Evolutionary conservation across 163 green algal species (phyloP).

Genomic region (Coccomyxa subellipsoidea): DNA sequence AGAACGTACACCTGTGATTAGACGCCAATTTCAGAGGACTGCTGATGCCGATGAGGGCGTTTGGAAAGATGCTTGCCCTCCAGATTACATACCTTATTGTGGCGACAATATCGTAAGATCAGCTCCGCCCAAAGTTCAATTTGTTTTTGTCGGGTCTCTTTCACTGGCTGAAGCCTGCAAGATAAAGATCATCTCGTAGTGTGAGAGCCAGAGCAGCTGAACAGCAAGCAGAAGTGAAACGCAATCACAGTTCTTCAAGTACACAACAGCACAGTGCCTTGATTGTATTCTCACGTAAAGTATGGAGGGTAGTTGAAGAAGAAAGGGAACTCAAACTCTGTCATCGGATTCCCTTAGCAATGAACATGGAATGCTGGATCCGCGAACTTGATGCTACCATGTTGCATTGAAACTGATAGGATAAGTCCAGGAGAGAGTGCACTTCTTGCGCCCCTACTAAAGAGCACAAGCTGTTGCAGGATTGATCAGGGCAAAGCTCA

Average conservation of each 20-base stretch:
- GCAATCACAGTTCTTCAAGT: too few relatives aligned
- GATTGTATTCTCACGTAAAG: constrained; percentile 47
- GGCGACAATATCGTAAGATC: constrained; percentile 70
- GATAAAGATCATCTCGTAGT: not conserved
- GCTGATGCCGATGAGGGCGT: too few relatives aligned
- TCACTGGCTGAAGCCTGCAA: constrained; percentile 76
- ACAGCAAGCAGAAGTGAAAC: not conserved
- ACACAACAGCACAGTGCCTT: too few relatives aligned
- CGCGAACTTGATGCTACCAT: not conserved
- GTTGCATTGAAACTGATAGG: not conserved
- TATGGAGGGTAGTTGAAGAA: constrained; percentile 63
- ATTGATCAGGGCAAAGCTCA: too few relatives aligned
- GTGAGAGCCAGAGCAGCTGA: not conserved
- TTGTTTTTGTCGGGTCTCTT: constrained; percentile 80
- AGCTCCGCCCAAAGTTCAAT: constrained; percentile 67
- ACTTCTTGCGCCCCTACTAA: too few relatives aligned
- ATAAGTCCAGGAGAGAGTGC: too few relatives aligned
- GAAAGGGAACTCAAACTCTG: constrained; percentile 38
- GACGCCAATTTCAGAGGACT: not conserved
- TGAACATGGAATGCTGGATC: not conserved
- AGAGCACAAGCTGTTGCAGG: too few relatives aligned
- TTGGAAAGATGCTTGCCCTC: not conserved
- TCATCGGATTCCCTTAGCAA: not conserved
- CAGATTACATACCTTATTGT: constrained; percentile 49
- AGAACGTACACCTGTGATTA: constrained; percentile 26